phyloP scores from a whole-genome alignment of 495 filamentous ascomycete species.

The Thermothielavioides terrestris region DNA sequence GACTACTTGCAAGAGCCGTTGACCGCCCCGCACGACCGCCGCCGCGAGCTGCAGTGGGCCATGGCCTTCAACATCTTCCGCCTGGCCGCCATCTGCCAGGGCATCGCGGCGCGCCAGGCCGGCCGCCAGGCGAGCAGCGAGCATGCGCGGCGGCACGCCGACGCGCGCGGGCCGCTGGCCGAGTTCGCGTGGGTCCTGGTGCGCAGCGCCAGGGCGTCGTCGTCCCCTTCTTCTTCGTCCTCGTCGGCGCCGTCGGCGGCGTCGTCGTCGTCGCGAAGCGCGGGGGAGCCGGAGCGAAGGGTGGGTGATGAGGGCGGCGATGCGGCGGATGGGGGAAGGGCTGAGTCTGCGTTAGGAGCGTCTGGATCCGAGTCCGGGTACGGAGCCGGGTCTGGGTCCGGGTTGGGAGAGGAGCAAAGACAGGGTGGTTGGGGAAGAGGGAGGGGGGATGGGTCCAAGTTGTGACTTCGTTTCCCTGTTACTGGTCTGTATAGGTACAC shows the following conservation, averaged over 20 bases:
- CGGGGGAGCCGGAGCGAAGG: too few species aligned
- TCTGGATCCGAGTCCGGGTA: too few species aligned
- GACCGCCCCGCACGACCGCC: conserved; percentile 34
- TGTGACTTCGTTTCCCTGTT: too few species aligned
- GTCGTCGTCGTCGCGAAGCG: too few species aligned
- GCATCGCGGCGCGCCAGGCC: conserved; percentile 81
- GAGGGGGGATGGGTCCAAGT: too few species aligned
- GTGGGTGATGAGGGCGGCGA: conserved; percentile 8
- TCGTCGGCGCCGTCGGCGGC: background rate
- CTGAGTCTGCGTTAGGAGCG: background rate
- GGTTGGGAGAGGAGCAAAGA: too few species aligned
- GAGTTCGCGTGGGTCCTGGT: conserved; percentile 64
- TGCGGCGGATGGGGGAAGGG: background rate
- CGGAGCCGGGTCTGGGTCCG: too few species aligned
- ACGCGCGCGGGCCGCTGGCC: conserved; percentile 56
- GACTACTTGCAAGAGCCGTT: too few species aligned
- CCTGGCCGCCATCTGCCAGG: conserved; percentile 80
- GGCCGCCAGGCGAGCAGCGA: conserved; percentile 82
- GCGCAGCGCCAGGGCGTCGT: conserved; percentile 16
- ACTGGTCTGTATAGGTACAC: too few species aligned
- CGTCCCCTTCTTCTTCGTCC: too few species aligned
- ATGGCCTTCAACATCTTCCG: conserved; percentile 51
- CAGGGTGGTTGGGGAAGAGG: too few species aligned
- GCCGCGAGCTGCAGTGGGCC: conserved; percentile 58
- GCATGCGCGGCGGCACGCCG: conserved; percentile 63